Conservation (phyloP, 2,329 filamentous ascomycete species). For the Alternaria conjuncta region DNA sequence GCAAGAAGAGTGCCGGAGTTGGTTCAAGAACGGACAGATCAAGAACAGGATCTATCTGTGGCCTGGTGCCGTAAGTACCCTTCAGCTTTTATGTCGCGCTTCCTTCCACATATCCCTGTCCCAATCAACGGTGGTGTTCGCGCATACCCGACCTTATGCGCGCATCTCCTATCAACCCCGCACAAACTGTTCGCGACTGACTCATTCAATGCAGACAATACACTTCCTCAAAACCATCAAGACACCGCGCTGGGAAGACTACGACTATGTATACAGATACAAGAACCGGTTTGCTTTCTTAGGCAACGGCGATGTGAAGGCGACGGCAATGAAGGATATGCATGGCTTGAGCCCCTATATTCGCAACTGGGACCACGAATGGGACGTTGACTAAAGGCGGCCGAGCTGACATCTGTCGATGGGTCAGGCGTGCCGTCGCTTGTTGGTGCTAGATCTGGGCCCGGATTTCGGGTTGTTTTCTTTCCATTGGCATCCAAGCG, state of each 20-base stretch:
- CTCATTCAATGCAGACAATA: conserved; percentile 41
- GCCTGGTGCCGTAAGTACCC: conserved; percentile 39
- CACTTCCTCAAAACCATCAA: conserved; percentile 50
- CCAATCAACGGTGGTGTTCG: neutral
- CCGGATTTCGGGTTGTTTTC: neutral
- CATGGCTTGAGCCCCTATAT: conserved; percentile 55
- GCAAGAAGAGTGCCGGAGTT: conserved; percentile 45
- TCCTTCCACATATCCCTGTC: neutral
- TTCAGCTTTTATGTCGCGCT: neutral
- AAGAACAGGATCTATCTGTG: conserved; percentile 43
- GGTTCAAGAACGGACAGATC: conserved; percentile 44
- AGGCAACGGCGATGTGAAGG: conserved; percentile 54
- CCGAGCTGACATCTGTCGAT: neutral
- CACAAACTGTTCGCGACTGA: conserved; percentile 26
- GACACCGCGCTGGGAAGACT: conserved; percentile 54
- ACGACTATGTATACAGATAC: conserved; percentile 51
- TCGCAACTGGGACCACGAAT: conserved; percentile 53
- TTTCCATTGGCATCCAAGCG: neutral
- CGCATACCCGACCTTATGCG: neutral
- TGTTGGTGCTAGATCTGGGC: neutral
- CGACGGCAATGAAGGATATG: conserved; percentile 49
- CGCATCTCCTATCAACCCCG: conserved; percentile 3
- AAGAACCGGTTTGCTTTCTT: conserved; percentile 42
- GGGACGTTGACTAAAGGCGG: conserved; percentile 51
- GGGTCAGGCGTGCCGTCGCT: neutral